Percentiles rank a stretch among this genome's conserved stretches.
Conservation (phyloP, 1,139 yeast genomes). For the Taiozyma sp. region DNA sequence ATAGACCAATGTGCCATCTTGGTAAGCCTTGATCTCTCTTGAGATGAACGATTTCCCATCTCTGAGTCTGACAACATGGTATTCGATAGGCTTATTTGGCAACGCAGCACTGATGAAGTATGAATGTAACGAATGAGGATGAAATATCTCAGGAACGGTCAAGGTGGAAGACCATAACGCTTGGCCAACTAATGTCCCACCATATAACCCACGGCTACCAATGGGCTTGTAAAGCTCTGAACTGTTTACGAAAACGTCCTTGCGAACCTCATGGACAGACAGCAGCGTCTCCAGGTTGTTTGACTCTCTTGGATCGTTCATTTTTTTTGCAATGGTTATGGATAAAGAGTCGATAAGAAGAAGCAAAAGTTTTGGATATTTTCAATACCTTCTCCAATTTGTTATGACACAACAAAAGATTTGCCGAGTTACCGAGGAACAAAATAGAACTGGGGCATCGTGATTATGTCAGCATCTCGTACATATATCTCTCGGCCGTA, state of each 20-base stretch:
- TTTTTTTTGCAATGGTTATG: background rate
- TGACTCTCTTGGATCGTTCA: background rate
- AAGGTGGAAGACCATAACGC: slow-evolving; percentile 59
- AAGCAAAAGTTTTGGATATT: no score
- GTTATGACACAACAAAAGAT: no score
- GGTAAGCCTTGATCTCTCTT: slow-evolving; percentile 51
- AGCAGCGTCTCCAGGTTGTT: background rate
- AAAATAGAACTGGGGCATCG: no score
- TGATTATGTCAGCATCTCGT: no score
- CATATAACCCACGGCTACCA: slow-evolving; percentile 70
- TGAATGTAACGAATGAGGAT: slow-evolving; percentile 46
- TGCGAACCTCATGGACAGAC: slow-evolving; percentile 6
- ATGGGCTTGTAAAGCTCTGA: slow-evolving; percentile 37
- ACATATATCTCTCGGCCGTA: no score
- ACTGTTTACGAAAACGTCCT: slow-evolving; percentile 28
- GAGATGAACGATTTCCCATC: slow-evolving; percentile 62
- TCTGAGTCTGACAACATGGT: slow-evolving; percentile 48
- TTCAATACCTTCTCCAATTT: no score
- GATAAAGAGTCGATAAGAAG: no score
- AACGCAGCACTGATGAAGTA: slow-evolving; percentile 49
- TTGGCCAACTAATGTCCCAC: slow-evolving; percentile 75
- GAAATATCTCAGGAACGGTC: slow-evolving; percentile 35
- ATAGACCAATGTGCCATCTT: slow-evolving; percentile 44
- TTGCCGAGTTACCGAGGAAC: no score
- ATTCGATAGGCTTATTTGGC: slow-evolving; percentile 43